These are phyloP conservation scores for Solanum bulbocastanum DNA, from an alignment of 257 asterid genomes.

Conservation along the genomic window DNA sequence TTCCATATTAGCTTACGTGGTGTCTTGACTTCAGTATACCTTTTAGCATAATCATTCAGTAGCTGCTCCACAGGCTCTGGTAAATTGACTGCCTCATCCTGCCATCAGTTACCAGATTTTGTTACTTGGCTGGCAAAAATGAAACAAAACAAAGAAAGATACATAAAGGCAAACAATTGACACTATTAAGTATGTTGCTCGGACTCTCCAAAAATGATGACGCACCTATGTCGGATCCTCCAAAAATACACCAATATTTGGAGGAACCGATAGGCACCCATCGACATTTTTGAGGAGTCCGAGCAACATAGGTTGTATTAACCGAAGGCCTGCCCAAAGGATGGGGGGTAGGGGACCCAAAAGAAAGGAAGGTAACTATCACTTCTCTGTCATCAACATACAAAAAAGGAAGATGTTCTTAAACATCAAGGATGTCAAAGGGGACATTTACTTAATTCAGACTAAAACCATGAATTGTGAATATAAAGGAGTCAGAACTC, in stretches of 20 bases:
- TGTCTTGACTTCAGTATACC: conserved; percentile 78
- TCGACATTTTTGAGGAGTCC: neutral
- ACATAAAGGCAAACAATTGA: neutral
- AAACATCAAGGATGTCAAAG: neutral
- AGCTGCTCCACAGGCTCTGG: conserved; percentile 69
- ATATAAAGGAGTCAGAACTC: neutral
- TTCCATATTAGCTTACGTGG: conserved; percentile 96
- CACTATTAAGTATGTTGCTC: neutral
- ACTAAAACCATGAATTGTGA: neutral
- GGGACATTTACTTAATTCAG: neutral
- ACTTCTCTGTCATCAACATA: neutral
- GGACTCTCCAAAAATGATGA: neutral
- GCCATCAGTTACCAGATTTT: conserved; percentile 10
- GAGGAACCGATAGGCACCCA: neutral
- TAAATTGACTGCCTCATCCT: conserved; percentile 74
- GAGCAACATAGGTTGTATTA: neutral
- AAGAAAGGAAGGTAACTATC: neutral
- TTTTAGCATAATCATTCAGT: conserved; percentile 73
- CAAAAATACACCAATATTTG: neutral
- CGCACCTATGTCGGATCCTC: neutral
- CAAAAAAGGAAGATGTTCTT: neutral
- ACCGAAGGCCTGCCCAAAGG: neutral
- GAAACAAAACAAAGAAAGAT: neutral
- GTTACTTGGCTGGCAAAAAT: conserved; percentile 1
- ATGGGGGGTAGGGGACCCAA: neutral